phyloP scores from a whole-genome alignment of 2,329 filamentous ascomycete species.

The Fusarium coffeatum region DNA sequence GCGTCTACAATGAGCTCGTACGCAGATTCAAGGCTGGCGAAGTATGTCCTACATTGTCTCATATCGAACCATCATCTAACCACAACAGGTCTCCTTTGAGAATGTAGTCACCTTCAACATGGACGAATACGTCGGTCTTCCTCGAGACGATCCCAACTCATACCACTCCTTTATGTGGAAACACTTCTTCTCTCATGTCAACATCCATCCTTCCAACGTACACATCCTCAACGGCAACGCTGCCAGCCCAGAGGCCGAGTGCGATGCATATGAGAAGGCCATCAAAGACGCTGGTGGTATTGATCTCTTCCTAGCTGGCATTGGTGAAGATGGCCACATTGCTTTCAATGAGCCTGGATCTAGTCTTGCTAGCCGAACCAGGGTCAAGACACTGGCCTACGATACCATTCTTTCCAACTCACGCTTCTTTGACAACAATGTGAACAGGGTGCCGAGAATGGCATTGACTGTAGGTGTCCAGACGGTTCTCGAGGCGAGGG shows the following conservation, averaged over 20 bases:
- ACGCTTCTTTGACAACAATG: slow-evolving; percentile 82
- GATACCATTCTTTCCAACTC: slow-evolving; percentile 89
- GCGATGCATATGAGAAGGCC: slow-evolving; percentile 80
- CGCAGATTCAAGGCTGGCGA: slow-evolving; percentile 74
- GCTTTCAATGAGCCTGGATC: slow-evolving; percentile 92
- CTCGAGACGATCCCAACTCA: slow-evolving; percentile 83
- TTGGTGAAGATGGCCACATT: slow-evolving; percentile 88
- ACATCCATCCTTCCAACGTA: slow-evolving; percentile 83
- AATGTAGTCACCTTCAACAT: slow-evolving; percentile 95
- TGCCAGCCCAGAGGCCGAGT: slow-evolving; percentile 78
- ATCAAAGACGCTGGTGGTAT: slow-evolving; percentile 82
- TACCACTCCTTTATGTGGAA: slow-evolving; percentile 96
- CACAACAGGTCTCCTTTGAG: slow-evolving; percentile 77
- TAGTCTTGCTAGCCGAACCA: slow-evolving; percentile 78
- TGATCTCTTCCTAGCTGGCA: slow-evolving; percentile 86
- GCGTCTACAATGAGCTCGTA: slow-evolving; percentile 82
- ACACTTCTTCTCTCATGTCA: slow-evolving; percentile 87
- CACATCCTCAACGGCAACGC: slow-evolving; percentile 88
- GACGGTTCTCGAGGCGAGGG: slow-evolving; percentile 82
- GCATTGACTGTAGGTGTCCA: slow-evolving; percentile 87
- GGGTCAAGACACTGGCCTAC: slow-evolving; percentile 88
- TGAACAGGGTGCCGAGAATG: slow-evolving; percentile 80
- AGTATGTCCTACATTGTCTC: slow-evolving; percentile 50
- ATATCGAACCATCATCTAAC: background rate
- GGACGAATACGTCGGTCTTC: slow-evolving; percentile 90